Conservation (phyloP, 257 asterid species). For the Asclepias syriaca region DNA sequence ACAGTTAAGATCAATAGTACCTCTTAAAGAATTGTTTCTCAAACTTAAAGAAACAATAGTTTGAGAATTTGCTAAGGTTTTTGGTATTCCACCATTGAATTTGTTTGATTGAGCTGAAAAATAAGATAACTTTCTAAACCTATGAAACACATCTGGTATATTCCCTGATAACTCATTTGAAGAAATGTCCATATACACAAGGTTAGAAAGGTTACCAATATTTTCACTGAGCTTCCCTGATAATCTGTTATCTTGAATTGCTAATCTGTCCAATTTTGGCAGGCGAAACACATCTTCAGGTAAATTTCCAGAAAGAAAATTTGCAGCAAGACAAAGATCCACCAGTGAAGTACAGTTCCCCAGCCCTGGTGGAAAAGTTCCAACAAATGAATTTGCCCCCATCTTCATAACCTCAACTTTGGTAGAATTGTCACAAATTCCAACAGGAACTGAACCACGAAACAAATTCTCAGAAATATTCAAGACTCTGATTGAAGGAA, state of each 20-base stretch:
- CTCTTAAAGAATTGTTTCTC: conserved; percentile 65
- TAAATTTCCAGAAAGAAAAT: conserved; percentile 43
- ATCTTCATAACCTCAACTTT: conserved; percentile 31
- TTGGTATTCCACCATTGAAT: conserved; percentile 51
- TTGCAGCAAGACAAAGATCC: conserved; percentile 44
- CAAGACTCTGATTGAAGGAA: conserved; percentile 47
- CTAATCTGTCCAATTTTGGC: conserved; percentile 32
- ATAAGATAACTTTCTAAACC: conserved; percentile 30
- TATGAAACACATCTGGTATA: conserved; percentile 57
- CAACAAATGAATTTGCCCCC: conserved; percentile 44
- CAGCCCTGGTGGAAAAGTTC: conserved; percentile 39
- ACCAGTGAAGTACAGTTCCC: conserved; percentile 50
- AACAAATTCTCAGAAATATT: conserved; percentile 55
- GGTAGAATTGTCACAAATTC: conserved; percentile 57
- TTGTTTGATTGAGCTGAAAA: conserved; percentile 69
- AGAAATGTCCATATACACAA: conserved; percentile 51
- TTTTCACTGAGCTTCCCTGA: conserved; percentile 44
- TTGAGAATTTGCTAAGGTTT: conserved; percentile 56
- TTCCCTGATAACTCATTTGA: conserved; percentile 46
- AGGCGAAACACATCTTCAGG: conserved; percentile 61
- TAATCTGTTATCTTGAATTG: conserved; percentile 49
- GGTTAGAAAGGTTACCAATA: conserved; percentile 63
- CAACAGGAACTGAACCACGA: conserved; percentile 46
- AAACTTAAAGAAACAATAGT: conserved; percentile 42
- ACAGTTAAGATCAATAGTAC: conserved; percentile 55